Percentiles rank a stretch among this genome's conserved stretches.
These are phyloP conservation scores for Telopea speciosissima DNA, from an alignment of 177 flowering plant genomes.

Conservation along the genomic window DNA sequence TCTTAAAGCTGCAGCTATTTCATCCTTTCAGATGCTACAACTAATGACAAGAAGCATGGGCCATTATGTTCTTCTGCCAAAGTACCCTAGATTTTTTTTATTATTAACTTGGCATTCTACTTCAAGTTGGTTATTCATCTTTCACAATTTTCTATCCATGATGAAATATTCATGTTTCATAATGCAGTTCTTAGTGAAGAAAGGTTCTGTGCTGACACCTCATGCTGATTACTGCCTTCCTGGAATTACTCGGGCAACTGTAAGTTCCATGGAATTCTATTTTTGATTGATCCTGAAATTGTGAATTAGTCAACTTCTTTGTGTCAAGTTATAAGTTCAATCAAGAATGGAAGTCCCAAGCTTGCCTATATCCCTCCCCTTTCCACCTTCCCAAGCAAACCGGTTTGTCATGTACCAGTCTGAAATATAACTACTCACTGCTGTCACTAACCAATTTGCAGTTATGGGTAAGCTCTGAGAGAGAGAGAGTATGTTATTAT, in stretches of 20 bases:
- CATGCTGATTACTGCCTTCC: conserved; percentile 98
- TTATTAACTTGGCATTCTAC: neutral
- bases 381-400: no score
- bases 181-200: conserved; percentile 90
- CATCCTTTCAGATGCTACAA: neutral
- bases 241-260: conserved; percentile 89
- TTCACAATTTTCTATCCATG: neutral
- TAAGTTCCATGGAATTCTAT: conserved; percentile 34
- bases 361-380: no score
- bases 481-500: no score
- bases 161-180: neutral
- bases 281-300: no score
- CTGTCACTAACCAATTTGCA: no score
- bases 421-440: no score
- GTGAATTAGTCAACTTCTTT: no score
- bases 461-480: no score
- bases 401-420: no score
- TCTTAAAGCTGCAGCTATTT: neutral
- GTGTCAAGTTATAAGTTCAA: no score
- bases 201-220: conserved; percentile 82
- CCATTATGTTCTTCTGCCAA: neutral
- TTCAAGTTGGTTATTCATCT: conserved; percentile 1
- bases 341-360: no score
- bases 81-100: neutral
- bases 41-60: neutral